Percentiles rank a stretch among this genome's conserved stretches.
Conservation (phyloP, 2,329 filamentous ascomycete species). For the Calonectria leucothoes region DNA sequence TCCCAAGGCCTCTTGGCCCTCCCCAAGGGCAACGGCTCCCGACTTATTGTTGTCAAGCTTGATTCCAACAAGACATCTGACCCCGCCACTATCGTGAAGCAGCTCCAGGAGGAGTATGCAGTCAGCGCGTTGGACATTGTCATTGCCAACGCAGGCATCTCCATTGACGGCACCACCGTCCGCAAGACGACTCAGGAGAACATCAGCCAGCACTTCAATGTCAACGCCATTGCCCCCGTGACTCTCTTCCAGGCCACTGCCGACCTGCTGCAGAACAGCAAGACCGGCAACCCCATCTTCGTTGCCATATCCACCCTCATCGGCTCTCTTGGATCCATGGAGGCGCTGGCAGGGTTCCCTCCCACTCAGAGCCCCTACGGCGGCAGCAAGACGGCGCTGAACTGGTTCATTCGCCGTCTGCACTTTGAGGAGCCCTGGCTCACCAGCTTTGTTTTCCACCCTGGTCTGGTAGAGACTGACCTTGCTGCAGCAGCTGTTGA, state of each 20-base stretch:
- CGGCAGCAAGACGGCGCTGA: constrained; percentile 31
- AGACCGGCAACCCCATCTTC: constrained; percentile 5
- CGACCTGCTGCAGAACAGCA: constrained; percentile 8
- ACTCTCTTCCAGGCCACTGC: constrained; percentile 13
- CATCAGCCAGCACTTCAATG: constrained; percentile 4
- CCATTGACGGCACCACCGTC: background rate
- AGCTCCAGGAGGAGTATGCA: background rate
- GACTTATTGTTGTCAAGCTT: constrained; percentile 11
- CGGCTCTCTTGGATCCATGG: background rate
- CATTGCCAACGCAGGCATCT: constrained; percentile 11
- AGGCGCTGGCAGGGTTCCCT: background rate
- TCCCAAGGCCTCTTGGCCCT: background rate
- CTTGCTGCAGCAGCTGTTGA: background rate
- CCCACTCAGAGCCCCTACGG: constrained; percentile 25
- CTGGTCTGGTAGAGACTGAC: constrained; percentile 14
- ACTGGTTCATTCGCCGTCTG: constrained; percentile 31
- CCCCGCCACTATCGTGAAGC: background rate
- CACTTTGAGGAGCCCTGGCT: constrained; percentile 40
- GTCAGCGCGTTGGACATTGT: constrained; percentile 9
- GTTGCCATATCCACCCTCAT: constrained; percentile 5
- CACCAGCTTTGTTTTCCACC: constrained; percentile 31
- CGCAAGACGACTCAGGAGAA: background rate
- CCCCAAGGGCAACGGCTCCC: background rate
- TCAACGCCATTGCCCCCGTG: constrained; percentile 8
- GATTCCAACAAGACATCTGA: background rate